Conservation (phyloP, 805 yeast genomes). For the Blastobotrys parvus region DNA sequence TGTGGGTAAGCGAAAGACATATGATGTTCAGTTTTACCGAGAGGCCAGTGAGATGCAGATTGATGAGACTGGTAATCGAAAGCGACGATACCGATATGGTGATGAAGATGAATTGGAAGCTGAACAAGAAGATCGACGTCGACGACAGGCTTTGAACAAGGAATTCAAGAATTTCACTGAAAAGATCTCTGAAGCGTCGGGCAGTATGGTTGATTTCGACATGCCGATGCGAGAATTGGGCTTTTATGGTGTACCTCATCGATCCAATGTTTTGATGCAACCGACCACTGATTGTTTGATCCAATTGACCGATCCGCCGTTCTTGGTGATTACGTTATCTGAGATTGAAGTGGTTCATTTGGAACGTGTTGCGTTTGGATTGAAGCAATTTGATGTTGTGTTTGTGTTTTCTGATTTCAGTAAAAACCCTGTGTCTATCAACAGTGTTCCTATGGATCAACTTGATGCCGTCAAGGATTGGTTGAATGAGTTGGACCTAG, state of each 20-base stretch:
- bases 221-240: conserved; percentile 94
- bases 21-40: conserved; percentile 91
- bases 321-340: conserved; percentile 78
- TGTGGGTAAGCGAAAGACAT: conserved; percentile 92
- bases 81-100: conserved; percentile 80
- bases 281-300: conserved; percentile 96
- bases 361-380: conserved; percentile 95
- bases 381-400: conserved; percentile 94
- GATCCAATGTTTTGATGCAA: conserved; percentile 89
- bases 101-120: conserved; percentile 98
- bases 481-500: conserved; percentile 96
- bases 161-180: conserved; percentile 88
- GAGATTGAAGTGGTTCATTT: conserved; percentile 92
- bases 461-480: conserved; percentile 91
- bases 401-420: conserved; percentile 88
- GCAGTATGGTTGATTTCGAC: conserved; percentile 75
- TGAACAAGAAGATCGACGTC: conserved; percentile 94
- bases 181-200: conserved; percentile 78
- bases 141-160: conserved; percentile 82
- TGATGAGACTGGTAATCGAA: conserved; percentile 94
- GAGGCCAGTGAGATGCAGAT: conserved; percentile 95
- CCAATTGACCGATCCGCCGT: conserved; percentile 91
- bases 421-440: conserved; percentile 82
- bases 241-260: conserved; percentile 93
- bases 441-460: conserved; percentile 88